Evolutionary conservation across 805 yeast species (phyloP), one percentile per base, ranked within the genome.

Genomic region (baker's yeast (Saccharomyces cerevisiae)): DNA sequence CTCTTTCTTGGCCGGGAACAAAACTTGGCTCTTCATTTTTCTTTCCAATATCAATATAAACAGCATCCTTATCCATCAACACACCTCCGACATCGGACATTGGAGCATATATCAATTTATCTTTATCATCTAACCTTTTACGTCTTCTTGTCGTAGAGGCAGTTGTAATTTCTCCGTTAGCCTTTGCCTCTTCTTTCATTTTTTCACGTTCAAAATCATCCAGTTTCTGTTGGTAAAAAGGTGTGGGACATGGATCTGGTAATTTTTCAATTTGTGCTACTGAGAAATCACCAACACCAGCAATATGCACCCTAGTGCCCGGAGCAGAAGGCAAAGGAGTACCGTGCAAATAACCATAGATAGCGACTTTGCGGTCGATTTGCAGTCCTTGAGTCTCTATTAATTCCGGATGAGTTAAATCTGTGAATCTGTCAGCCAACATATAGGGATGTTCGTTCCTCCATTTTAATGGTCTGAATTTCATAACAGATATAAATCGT

Each of bases 11-110:
- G 46, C 87, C 86, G 0, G 80, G 76, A 17, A 78, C 80, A 68
- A 87, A 87, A 43, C 78, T 68, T 51, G 60, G 60, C 4, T 62
- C 64, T 21, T 61, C 68, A 51, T 61, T 61, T 47, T 62, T 67
- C 51, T 60, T 66, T 36, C 77, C 77, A 47, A 74, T 72, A 59
- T 75, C 97, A 56, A 94, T 89, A 64, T 91, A 94, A 2, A 94
- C 99, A 8, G 99, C 97, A 74, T 94, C 99, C 67, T 87, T 91
- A 73, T 94, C 99, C 57, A 94, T 89, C 60, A 94, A 76, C 41
- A 94, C 96, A 69, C 99, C 99, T 54, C 97, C 97, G n/a, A 94
- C 97, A 71, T 94, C 98, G 49, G 97, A 88, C 99, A 94, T 94
- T 50, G 99, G 99, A 0, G 99, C 99, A 70, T 95, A 94, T 2